Evolutionary conservation across 176 grass and related monocot species (phyloP), one percentile per base, ranked within the genome.

Genomic region (Cenchrus fungigraminus): DNA sequence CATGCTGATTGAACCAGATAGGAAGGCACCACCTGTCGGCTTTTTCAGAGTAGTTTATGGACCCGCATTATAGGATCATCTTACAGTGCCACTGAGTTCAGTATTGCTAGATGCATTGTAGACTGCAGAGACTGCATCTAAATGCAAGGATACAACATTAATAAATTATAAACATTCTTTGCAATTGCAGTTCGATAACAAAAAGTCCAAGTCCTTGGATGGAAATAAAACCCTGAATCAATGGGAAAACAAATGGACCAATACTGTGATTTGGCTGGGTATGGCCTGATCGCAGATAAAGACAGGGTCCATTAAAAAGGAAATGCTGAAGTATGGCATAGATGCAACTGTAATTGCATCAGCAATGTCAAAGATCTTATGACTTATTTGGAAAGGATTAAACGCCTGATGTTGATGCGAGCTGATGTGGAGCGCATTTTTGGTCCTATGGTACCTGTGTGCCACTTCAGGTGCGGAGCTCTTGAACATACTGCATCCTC

Each of bases 401-500:
- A 10, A 61, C 8, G n/a, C 20, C 20, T 53, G 51, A 53, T 25
- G 20, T 25, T 25, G 58, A 20, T 61, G 7, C 20, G 6, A 61
- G 58, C 7, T 25, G 22, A 29, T 29, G 60, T 12, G 60, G 60
- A 63, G 61, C 32, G 28, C 10, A 64, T 6, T 64, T 9, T 46
- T 46, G 8, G 1, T 46, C 45, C 45, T 9, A 6, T 46, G 45
- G 45, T 46, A 46, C 45, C 3, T 1, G 45, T 46, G 45, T 52
- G 12, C 15, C 71, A 66, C 31, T 76, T 22, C 5, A 84, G 1
- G 57, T 46, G 1, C 0, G 19, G 1, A 84, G n/a, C 31, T 57
- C 61, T 20, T 59, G 8, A 55, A 84, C 73, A 57, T 45, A 3
- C 8, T 19, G 17, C 73, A 84, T 84, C 6, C 57, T 84, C 9